These are phyloP conservation scores for Hymenoscyphus linearis DNA, from an alignment of 2,329 filamentous ascomycete genomes.

Conservation along the genomic window DNA sequence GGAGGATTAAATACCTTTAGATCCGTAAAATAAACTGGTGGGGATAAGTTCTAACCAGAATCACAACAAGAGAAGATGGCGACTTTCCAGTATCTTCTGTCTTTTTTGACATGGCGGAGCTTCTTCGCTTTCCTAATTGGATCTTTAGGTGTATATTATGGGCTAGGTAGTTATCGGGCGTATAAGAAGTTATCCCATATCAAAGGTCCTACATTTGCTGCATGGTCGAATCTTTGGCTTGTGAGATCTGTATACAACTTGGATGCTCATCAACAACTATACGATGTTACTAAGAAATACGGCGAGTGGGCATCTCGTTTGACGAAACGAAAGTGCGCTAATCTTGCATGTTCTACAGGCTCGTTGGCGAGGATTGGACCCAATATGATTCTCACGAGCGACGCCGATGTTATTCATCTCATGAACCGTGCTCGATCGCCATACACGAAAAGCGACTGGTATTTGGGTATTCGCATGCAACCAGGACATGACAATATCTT, in stretches of 20 bases:
- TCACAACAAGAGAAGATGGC: background rate
- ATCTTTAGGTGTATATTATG: background rate
- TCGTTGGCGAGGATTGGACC: conserved; percentile 22
- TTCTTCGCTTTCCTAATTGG: background rate
- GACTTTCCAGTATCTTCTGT: background rate
- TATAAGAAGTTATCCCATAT: background rate
- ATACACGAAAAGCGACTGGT: conserved; percentile 22
- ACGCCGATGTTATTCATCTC: conserved; percentile 19
- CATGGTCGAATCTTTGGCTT: background rate
- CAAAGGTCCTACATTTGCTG: background rate
- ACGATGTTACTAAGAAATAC: conserved; percentile 17
- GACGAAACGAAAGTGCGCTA: background rate
- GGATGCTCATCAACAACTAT: conserved; percentile 15
- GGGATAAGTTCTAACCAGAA: no score
- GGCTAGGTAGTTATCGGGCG: background rate
- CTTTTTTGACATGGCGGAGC: background rate
- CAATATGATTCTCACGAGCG: conserved; percentile 22
- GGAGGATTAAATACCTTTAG: no score
- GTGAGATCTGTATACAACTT: background rate
- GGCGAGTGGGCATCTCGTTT: conserved; percentile 11
- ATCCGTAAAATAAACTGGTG: no score
- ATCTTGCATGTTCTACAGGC: background rate
- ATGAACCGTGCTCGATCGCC: conserved; percentile 20
- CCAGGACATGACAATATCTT: conserved; percentile 49
- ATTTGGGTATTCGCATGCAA: conserved; percentile 46